phyloP scores from a whole-genome alignment of 371 early-diverging fungal genomes.

The Mortierella sp. region DNA sequence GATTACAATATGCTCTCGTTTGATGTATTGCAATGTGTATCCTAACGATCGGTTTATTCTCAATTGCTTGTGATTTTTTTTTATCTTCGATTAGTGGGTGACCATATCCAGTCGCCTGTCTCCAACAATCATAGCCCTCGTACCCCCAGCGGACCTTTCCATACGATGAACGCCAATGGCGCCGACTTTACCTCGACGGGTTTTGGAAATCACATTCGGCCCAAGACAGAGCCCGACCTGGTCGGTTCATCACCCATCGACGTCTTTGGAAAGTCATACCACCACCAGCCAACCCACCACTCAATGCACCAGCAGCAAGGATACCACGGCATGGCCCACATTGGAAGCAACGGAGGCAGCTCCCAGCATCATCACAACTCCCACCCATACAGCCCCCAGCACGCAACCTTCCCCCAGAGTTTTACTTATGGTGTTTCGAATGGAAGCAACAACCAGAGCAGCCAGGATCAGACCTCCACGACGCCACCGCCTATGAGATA shows the following conservation, averaged over 20 bases:
- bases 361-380: constrained; percentile 43
- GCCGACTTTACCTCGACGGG: constrained; percentile 47
- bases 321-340: constrained; percentile 33
- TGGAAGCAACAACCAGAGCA: constrained; percentile 11
- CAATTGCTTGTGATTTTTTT: constrained; percentile 12
- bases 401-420: constrained; percentile 31
- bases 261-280: constrained; percentile 42
- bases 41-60: neutral
- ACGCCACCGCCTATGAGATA: constrained; percentile 48
- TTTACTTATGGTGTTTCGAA: constrained; percentile 39
- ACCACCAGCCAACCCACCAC: constrained; percentile 37
- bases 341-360: constrained; percentile 8
- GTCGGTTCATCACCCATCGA: constrained; percentile 33
- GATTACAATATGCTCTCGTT: constrained; percentile 4
- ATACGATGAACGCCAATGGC: constrained; percentile 51
- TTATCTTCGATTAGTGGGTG: constrained; percentile 29
- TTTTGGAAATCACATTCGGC: constrained; percentile 34
- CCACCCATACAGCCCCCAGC: constrained; percentile 46
- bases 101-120: constrained; percentile 44
- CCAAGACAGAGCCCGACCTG: constrained; percentile 48
- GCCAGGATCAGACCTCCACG: constrained; percentile 42
- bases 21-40: neutral
- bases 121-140: constrained; percentile 52
- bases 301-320: constrained; percentile 36
- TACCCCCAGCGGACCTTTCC: constrained; percentile 47